Base-by-base conservation (phyloP, 139 green algal genomes). In the Medakamo hakoo region DNA sequence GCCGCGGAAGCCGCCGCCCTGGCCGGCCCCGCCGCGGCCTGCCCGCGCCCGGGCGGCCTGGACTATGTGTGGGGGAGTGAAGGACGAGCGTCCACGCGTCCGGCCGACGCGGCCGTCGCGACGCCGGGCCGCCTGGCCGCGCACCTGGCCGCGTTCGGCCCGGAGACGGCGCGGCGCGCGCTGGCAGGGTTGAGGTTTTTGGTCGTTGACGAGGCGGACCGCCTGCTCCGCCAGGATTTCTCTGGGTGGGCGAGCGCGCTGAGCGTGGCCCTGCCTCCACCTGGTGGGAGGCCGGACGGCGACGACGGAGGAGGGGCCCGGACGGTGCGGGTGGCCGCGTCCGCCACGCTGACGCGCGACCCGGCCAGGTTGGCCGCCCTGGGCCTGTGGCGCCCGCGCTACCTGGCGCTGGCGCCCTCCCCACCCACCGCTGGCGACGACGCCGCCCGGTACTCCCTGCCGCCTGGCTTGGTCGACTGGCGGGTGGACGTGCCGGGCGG, bases 201-300 rank as follows among this genome's bases (percentile, higher is more conserved):
- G 61, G 79, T 97, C 4, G 81, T 97, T 9, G 90, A 97, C 56
- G 90, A 97, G 73, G 81, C 83, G 4, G 90, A 97, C 68, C 69
- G 90, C 3, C 76, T 97, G 66, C 80, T 97, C 67, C 73, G 86
- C 1, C 90, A 97, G 78, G 69, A 74, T n/a, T 97, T 96, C 74
- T 82, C 96, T 55, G 81, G 85, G 59, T 97, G 90, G 90, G 30
- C 22, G 20, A 16, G 24, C 23, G 49, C 55, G 4, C 16, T 25
- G 29, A 57, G 22, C 22, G 23, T 59, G 67, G 63, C 57, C 58
- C 1, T 30, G 18, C 40, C 40, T 16, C 9, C 40, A 21, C 40
- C 40, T 21, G n/a, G n/a, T n/a, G n/a, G n/a, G n/a, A n/a, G n/a
- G n/a, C n/a, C n/a, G n/a, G 40, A 52, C 16, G 30, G 58, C 40